Evolutionary conservation across 1,284 basidiomycete genomes (phyloP).

Genomic region (Ganoderma sinense): DNA sequence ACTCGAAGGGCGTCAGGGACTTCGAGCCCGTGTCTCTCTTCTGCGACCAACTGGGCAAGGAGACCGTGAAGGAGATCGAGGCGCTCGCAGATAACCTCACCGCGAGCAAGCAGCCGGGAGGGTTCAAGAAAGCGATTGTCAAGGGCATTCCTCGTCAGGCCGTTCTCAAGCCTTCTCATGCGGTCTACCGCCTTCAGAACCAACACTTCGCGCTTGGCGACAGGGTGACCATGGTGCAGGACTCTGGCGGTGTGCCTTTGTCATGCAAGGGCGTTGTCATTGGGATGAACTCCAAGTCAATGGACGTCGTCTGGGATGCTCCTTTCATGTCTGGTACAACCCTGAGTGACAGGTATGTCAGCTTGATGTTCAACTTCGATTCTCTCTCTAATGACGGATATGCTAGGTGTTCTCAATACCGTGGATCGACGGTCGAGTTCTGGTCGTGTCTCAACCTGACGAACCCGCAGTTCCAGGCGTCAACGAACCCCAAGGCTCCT

Average conservation of each 20-base stretch:
- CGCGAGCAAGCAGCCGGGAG: constrained; percentile 60
- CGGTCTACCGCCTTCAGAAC: constrained; percentile 88
- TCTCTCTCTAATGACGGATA: not conserved
- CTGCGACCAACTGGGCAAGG: constrained; percentile 92
- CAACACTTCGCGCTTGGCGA: constrained; percentile 95
- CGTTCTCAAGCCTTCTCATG: constrained; percentile 92
- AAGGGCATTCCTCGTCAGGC: constrained; percentile 95
- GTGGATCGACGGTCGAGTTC: constrained; percentile 87
- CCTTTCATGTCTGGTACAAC: constrained; percentile 94
- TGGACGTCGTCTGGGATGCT: constrained; percentile 98
- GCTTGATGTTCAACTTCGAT: constrained; percentile 7
- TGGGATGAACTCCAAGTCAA: constrained; percentile 84
- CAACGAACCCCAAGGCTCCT: constrained; percentile 62
- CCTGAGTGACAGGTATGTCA: constrained; percentile 78
- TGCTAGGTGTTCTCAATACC: constrained; percentile 85
- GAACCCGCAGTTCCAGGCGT: constrained; percentile 81
- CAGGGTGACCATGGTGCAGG: constrained; percentile 94
- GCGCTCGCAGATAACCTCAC: constrained; percentile 74
- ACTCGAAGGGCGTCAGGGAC: constrained; percentile 85
- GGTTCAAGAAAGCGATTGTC: constrained; percentile 90
- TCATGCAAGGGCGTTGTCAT: constrained; percentile 94
- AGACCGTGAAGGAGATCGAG: constrained; percentile 83
- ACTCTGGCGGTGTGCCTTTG: constrained; percentile 93
- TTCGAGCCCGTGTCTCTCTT: constrained; percentile 94
- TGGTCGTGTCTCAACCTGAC: constrained; percentile 88